Percentiles rank a stretch among this genome's conserved stretches.
Conservation (phyloP, 441 rosid species). For the Dalechampia spathulata region DNA sequence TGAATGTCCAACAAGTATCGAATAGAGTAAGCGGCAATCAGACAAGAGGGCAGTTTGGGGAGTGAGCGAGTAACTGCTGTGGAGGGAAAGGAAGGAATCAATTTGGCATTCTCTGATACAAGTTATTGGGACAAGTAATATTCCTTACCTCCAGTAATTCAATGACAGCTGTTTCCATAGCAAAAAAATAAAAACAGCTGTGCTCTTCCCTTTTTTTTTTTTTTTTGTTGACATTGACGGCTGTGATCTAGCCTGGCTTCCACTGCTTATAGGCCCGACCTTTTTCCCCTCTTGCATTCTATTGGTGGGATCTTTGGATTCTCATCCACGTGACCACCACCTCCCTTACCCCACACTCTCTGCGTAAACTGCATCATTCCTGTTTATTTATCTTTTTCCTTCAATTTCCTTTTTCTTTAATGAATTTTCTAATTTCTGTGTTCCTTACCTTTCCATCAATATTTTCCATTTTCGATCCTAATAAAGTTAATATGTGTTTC, state of each 20-base stretch:
- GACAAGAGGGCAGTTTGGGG: no score
- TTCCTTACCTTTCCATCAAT: no score
- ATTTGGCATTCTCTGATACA: neutral
- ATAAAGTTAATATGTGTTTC: no score
- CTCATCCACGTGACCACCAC: conserved; percentile 26
- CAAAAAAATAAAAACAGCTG: conserved; percentile 33
- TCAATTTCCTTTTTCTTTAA: no score
- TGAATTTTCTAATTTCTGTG: no score
- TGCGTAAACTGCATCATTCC: neutral
- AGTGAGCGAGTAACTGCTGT: no score
- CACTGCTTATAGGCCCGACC: conserved; percentile 4
- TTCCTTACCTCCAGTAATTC: conserved; percentile 30
- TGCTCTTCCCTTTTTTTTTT: conserved; percentile 2
- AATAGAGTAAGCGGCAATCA: no score
- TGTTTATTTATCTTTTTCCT: no score
- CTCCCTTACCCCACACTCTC: neutral
- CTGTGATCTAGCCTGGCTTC: conserved; percentile 19
- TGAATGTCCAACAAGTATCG: no score
- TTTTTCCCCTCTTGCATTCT: neutral
- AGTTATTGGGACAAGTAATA: conserved; percentile 16
- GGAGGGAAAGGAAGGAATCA: no score
- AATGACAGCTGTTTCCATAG: conserved; percentile 31
- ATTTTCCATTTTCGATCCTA: no score
- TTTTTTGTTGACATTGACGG: conserved; percentile 27
- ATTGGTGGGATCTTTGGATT: conserved; percentile 12